Percentiles rank a stretch among this genome's conserved stretches.
Evolutionary conservation across 2,329 filamentous ascomycete species (phyloP).

Genomic region (Claviceps monticola): DNA sequence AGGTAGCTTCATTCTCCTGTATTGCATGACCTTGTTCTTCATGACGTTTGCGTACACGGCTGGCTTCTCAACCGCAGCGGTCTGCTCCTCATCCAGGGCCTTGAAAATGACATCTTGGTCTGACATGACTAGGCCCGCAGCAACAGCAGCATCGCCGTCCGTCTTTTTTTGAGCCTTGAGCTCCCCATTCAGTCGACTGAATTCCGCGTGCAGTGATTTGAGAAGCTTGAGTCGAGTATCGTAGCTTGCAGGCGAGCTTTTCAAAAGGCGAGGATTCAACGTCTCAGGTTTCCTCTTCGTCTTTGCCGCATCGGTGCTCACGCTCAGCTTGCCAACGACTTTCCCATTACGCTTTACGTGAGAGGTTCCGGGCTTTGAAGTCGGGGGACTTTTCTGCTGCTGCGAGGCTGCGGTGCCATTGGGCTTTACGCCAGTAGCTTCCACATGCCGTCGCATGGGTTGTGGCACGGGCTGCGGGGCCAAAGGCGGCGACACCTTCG

Average conservation of each 20-base stretch:
- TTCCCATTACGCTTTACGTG: not conserved
- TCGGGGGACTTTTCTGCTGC: not conserved
- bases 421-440: slow-evolving; percentile 4
- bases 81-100: slow-evolving; percentile 67
- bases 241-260: slow-evolving; percentile 41
- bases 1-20: slow-evolving; percentile 58
- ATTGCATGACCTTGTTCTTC: slow-evolving; percentile 62
- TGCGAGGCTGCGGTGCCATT: not conserved
- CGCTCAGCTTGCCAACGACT: not conserved
- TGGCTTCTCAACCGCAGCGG: slow-evolving; percentile 50
- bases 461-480: slow-evolving; percentile 20
- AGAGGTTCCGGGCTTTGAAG: not conserved
- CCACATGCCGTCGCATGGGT: slow-evolving; percentile 11
- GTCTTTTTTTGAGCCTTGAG: slow-evolving; percentile 36
- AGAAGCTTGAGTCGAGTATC: slow-evolving; percentile 43
- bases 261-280: slow-evolving; percentile 54
- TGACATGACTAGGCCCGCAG: slow-evolving; percentile 37
- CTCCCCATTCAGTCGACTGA: slow-evolving; percentile 52
- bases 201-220: slow-evolving; percentile 50
- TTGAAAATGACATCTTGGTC: slow-evolving; percentile 54
- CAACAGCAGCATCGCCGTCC: slow-evolving; percentile 13
- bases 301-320: not conserved
- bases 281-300: slow-evolving; percentile 27
- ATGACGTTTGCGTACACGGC: slow-evolving; percentile 72
- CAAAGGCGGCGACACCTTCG: slow-evolving; percentile 5